A percentile compares a stretch with the other conserved stretches of the same genome.
Conservation (phyloP, 1,139 yeast species). For the Magnusiomyces ingens region DNA sequence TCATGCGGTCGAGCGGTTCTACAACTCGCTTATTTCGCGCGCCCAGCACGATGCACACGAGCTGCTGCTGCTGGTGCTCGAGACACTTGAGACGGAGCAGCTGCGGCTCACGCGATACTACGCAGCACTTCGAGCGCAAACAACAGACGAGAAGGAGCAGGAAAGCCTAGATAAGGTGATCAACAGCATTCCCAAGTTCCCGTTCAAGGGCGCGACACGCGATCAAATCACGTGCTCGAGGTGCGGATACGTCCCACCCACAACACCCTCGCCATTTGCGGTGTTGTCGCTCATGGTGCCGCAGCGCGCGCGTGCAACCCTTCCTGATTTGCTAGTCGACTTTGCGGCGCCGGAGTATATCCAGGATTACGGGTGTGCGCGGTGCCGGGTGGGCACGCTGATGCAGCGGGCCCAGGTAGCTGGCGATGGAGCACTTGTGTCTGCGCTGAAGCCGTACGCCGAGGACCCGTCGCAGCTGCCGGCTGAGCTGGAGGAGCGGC, state of each 20-base stretch:
- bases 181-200: slow-evolving; percentile 48
- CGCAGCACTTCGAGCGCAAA: slow-evolving; percentile 22
- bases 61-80: slow-evolving; percentile 69
- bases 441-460: slow-evolving; percentile 18
- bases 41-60: slow-evolving; percentile 96
- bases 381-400: slow-evolving; percentile 42
- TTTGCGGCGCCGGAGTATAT: slow-evolving; percentile 59
- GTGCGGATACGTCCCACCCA: slow-evolving; percentile 59
- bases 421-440: slow-evolving; percentile 17
- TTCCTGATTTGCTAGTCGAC: slow-evolving; percentile 51
- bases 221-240: slow-evolving; percentile 63
- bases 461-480: slow-evolving; percentile 27
- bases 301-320: slow-evolving; percentile 41
- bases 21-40: slow-evolving; percentile 66
- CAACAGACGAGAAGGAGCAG: slow-evolving; percentile 14
- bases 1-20: slow-evolving; percentile 67
- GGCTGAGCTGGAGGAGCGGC: slow-evolving; percentile 26
- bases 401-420: neutral
- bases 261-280: slow-evolving; percentile 54
- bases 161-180: slow-evolving; percentile 2
- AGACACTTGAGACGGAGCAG: slow-evolving; percentile 68
- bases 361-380: slow-evolving; percentile 71
- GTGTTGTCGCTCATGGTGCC: slow-evolving; percentile 76
- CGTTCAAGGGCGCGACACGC: slow-evolving; percentile 62
- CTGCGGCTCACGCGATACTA: slow-evolving; percentile 37